Conservation (phyloP, 345 rosid genomes). For the Iberis pinnata region DNA sequence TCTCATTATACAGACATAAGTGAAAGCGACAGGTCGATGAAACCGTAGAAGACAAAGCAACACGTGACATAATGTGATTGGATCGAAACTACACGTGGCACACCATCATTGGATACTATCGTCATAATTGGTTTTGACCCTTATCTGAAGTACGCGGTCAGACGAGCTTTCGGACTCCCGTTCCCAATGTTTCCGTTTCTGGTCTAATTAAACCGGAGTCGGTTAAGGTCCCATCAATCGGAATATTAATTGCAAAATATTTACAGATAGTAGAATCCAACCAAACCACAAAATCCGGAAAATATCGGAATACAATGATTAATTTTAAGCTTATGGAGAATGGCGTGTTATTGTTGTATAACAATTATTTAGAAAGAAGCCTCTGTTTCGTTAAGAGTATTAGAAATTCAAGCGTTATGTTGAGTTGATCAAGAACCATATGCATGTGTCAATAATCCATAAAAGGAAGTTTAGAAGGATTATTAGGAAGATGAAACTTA, state of each 20-base stretch:
- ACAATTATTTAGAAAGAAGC: too few relatives aligned
- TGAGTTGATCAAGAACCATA: too few relatives aligned
- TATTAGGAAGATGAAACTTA: too few relatives aligned
- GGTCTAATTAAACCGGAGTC: conserved; percentile 11
- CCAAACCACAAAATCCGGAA: too few relatives aligned
- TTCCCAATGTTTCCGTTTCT: conserved; percentile 29
- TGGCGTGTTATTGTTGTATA: too few relatives aligned
- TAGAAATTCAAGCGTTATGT: too few relatives aligned
- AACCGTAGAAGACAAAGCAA: background rate
- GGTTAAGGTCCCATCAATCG: background rate
- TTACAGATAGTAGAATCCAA: too few relatives aligned
- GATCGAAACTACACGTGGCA: conserved; percentile 6
- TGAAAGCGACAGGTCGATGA: conserved; percentile 27
- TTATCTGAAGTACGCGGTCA: conserved; percentile 15
- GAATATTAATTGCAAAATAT: background rate
- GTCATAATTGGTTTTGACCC: conserved; percentile 30
- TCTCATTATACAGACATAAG: conserved; percentile 18
- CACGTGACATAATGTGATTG: background rate
- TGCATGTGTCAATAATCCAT: too few relatives aligned
- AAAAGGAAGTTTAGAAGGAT: too few relatives aligned
- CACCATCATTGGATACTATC: background rate
- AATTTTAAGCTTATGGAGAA: too few relatives aligned
- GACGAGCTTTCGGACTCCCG: conserved; percentile 23
- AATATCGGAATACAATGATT: too few relatives aligned
- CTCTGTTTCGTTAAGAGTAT: too few relatives aligned